Percentiles rank a stretch among this genome's conserved stretches.
These are phyloP conservation scores for Auriscalpium microsporum DNA, from an alignment of 768 basidiomycete genomes.

Conservation along the genomic window DNA sequence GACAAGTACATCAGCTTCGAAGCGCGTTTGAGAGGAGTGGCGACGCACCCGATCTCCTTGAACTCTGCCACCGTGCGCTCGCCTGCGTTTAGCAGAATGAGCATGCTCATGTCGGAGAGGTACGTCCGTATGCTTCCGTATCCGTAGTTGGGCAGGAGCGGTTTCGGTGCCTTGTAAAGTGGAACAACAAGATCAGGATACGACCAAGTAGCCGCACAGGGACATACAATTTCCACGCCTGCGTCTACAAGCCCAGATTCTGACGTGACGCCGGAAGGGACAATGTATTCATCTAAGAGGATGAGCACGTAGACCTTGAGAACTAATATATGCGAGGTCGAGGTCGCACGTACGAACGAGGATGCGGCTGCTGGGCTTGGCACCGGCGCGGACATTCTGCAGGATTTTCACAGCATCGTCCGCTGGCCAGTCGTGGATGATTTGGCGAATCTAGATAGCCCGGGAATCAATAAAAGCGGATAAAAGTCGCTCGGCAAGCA, in stretches of 20 bases:
- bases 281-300: not conserved
- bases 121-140: constrained; percentile 22
- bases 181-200: not conserved
- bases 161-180: constrained; percentile 24
- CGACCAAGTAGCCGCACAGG: not conserved
- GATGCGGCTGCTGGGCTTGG: constrained; percentile 23
- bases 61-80: constrained; percentile 25
- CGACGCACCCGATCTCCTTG: constrained; percentile 21
- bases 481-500: no score
- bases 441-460: constrained; percentile 3
- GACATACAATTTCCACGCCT: not conserved
- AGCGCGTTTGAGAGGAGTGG: not conserved
- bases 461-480: not conserved
- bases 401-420: constrained; percentile 25
- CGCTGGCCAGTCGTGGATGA: constrained; percentile 31
- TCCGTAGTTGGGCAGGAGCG: constrained; percentile 26
- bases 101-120: constrained; percentile 25
- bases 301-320: not conserved
- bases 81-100: constrained; percentile 23
- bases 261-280: not conserved
- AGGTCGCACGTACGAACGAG: constrained; percentile 24
- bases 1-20: not conserved
- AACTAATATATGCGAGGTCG: no score
- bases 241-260: not conserved
- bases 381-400: constrained; percentile 20